Evolutionary conservation across 2,329 filamentous ascomycete species (phyloP).

Genomic region (Penicillium sp.): DNA sequence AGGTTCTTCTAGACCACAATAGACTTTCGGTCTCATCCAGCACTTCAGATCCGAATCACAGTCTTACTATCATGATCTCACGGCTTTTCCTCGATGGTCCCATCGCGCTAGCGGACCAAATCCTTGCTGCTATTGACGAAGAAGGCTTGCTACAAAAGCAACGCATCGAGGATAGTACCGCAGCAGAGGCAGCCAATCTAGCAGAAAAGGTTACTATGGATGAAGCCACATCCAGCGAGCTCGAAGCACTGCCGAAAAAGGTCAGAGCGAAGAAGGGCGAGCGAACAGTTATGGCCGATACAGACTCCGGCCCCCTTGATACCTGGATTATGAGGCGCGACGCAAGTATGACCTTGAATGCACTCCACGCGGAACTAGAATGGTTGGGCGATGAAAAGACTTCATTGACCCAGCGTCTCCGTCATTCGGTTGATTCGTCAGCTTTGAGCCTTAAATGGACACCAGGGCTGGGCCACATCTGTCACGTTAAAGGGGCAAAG

Average conservation of each 20-base stretch:
- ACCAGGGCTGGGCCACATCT: conserved; percentile 82
- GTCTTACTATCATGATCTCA: conserved; percentile 30
- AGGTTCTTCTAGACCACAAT: conserved; percentile 28
- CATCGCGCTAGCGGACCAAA: conserved; percentile 64
- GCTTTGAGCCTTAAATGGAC: conserved; percentile 81
- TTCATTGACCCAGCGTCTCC: conserved; percentile 59
- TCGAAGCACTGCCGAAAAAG: conserved; percentile 55
- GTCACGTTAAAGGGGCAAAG: conserved; percentile 77
- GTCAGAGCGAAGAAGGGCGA: conserved; percentile 30
- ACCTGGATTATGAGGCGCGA: conserved; percentile 62
- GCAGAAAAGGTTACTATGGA: conserved; percentile 68
- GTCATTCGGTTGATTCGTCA: conserved; percentile 58
- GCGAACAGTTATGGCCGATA: conserved; percentile 27
- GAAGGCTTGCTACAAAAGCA: conserved; percentile 83
- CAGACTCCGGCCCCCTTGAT: conserved; percentile 46
- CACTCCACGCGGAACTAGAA: conserved; percentile 67
- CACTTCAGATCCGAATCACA: conserved; percentile 16
- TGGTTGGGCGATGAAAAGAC: conserved; percentile 59
- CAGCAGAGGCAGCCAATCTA: conserved; percentile 66
- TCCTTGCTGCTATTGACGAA: conserved; percentile 81
- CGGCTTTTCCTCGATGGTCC: conserved; percentile 59
- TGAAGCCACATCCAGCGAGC: conserved; percentile 61
- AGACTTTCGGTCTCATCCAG: conserved; percentile 1
- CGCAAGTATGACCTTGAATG: conserved; percentile 64
- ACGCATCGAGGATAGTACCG: conserved; percentile 68